Evolutionary conservation across 768 basidiomycete genomes (phyloP).

Genomic region (Pleurotus salmoneostramineus): DNA sequence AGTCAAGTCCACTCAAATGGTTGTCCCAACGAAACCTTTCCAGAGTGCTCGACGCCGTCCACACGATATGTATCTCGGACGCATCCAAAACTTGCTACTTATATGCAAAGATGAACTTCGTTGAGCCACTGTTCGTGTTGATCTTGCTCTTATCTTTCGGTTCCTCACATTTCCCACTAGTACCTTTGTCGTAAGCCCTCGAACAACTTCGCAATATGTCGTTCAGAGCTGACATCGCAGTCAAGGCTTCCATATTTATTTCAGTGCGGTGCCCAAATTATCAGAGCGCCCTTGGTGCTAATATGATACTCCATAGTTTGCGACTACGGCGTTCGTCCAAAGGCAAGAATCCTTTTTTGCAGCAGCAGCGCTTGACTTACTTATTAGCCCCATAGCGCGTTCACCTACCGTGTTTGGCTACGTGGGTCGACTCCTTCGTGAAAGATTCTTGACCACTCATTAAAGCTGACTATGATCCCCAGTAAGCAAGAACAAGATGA

Average conservation of each 20-base stretch:
- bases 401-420: not conserved
- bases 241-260: not conserved
- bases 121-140: not conserved
- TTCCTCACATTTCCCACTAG: not conserved
- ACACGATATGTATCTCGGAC: not conserved
- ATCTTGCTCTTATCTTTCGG: not conserved
- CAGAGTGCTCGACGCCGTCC: not conserved
- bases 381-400: not conserved
- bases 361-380: not conserved
- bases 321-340: not conserved
- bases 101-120: not conserved
- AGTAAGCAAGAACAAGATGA: not conserved
- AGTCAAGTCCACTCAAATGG: not conserved
- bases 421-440: not conserved
- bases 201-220: not conserved
- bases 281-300: not conserved
- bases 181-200: not conserved
- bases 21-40: not conserved
- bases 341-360: not conserved
- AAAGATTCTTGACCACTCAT: not conserved
- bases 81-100: not conserved
- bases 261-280: not conserved
- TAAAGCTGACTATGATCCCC: not conserved
- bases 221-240: not conserved
- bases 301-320: not conserved